Evolutionary conservation across 2,329 filamentous ascomycete genomes (phyloP).

Genomic region (Diplocarpon mali): DNA sequence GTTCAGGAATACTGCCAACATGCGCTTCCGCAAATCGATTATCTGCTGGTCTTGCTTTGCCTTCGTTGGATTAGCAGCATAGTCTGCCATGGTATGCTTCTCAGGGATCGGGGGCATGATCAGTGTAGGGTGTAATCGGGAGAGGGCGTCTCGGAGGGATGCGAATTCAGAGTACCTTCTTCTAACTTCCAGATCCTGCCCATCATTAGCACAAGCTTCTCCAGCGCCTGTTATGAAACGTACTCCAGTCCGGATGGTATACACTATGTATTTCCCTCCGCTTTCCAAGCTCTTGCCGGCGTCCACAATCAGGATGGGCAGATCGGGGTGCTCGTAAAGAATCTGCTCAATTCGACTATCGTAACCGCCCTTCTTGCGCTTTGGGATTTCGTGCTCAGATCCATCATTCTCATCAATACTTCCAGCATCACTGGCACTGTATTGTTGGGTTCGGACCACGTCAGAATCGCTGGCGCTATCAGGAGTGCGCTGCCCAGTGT

Average conservation of each 20-base stretch:
- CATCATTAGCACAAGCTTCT: conserved; percentile 12
- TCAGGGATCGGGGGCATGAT: conserved; percentile 96
- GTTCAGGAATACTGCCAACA: conserved; percentile 92
- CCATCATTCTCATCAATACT: conserved; percentile 38
- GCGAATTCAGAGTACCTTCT: conserved; percentile 95
- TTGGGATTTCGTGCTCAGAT: conserved; percentile 35
- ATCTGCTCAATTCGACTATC: conserved; percentile 96
- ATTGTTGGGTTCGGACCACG: conserved; percentile 13
- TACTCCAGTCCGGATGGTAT: conserved; percentile 93
- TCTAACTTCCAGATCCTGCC: conserved; percentile 84
- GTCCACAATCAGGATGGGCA: conserved; percentile 84
- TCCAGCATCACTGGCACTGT: conserved; percentile 33
- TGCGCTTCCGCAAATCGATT: conserved; percentile 91
- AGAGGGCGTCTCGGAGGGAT: conserved; percentile 77
- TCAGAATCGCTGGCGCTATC: conserved; percentile 55
- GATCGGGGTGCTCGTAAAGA: conserved; percentile 84
- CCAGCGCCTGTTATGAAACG: conserved; percentile 1
- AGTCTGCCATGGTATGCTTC: conserved; percentile 98
- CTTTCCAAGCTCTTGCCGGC: conserved; percentile 92
- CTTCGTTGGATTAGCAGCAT: conserved; percentile 93
- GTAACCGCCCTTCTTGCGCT: conserved; percentile 73
- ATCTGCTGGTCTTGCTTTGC: conserved; percentile 96
- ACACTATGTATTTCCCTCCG: conserved; percentile 88
- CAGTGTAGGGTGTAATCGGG: conserved; percentile 84
- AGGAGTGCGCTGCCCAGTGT: conserved; percentile 38